Base-by-base conservation (phyloP, 768 basidiomycete species). In the Boletus sp. region DNA sequence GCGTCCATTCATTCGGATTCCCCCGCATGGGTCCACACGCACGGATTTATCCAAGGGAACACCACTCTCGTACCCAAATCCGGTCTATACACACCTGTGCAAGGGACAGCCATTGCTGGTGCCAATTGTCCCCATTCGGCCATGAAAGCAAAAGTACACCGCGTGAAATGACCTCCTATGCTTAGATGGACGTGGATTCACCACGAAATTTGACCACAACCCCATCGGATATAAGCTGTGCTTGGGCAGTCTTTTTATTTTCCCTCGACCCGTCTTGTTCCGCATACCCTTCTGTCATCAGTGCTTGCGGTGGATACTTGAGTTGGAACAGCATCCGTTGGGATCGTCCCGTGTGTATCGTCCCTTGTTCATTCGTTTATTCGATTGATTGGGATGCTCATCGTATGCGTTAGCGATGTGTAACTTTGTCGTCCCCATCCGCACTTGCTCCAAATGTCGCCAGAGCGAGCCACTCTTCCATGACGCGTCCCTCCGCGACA, bases 361-460 rank as follows among this genome's bases (percentile, higher is more conserved):
- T 21, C 33, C 23, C 27, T 34, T 21, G 32, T 33, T 7, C 21
- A 0, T 30, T 1, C n/a, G 3, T 25, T 19, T 1, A 9, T 39
- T 25, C 14, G 2, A 38, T 5, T 14, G 17, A 30, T 32, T 2
- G 6, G 14, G 57, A 46, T 25, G 35, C 48, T 60, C 25, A 56
- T 21, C 37, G 2, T 40, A 33, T 17, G 5, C 8, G 8, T 37
- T n/a, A 56, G 57, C 51, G 13, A 70, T 70, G 68, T 70, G 68
- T 38, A 71, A 69, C 54, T 53, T 62, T 7, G 60, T 70, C 43
- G 57, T 70, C 21, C 65, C 69, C 14, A 56, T 70, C 48, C 69
- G 68, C 40, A 70, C 63, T 17, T 70, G 68, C 29, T 71, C 67
- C 1, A 67, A 71, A 50, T 70, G 68, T 40, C 59, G 33, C 34